Evolutionary conservation across 345 rosid species (phyloP).

Genomic region (Limnanthes douglasii): DNA sequence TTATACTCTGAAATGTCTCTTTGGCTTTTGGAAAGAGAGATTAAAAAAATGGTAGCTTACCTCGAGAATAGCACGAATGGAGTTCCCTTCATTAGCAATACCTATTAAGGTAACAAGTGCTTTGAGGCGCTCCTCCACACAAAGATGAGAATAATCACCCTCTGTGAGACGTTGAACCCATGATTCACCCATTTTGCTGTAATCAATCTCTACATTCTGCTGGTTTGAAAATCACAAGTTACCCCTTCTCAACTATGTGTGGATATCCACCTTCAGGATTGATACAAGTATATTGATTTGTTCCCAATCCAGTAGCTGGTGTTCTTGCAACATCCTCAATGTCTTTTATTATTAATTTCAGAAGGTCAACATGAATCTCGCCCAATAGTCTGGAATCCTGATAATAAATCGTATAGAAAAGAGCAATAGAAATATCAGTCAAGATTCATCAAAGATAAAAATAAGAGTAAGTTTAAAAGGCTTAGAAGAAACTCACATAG

Average conservation of each 20-base stretch:
- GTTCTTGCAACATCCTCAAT: constrained; percentile 92
- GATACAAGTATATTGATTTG: constrained; percentile 57
- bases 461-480: constrained; percentile 2
- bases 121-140: constrained; percentile 90
- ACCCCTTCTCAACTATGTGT: constrained; percentile 96
- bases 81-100: constrained; percentile 89
- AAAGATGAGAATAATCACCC: constrained; percentile 87
- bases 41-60: constrained; percentile 17
- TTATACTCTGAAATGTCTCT: too few species aligned
- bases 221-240: constrained; percentile 18
- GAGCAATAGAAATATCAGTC: too few species aligned
- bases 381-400: constrained; percentile 98
- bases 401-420: constrained; percentile 17
- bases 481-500: constrained; percentile 40
- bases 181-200: constrained; percentile 61
- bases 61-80: constrained; percentile 85
- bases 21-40: neutral
- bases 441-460: too few species aligned
- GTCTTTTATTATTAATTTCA: constrained; percentile 68
- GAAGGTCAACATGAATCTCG: constrained; percentile 79
- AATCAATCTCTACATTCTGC: constrained; percentile 56
- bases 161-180: constrained; percentile 94
- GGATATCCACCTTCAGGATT: constrained; percentile 99
- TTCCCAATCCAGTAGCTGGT: constrained; percentile 69
- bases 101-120: constrained; percentile 77